A percentile compares a stretch with the other conserved stretches of the same genome.
Conservation (phyloP, 768 basidiomycete species). For the Trametes meyenii region DNA sequence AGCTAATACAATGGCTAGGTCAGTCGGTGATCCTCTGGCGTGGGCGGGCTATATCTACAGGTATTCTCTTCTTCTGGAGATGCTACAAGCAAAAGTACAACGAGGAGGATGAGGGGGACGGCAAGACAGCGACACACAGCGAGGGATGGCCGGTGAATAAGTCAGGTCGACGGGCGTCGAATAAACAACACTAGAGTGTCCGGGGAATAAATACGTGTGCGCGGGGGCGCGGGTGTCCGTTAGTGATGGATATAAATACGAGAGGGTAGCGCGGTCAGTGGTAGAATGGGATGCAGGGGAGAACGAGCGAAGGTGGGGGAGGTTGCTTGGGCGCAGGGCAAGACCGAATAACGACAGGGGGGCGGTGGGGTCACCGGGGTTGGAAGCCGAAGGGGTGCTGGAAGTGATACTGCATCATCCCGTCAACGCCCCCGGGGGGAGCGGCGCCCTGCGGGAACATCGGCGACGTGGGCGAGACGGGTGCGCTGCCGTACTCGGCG, state of each 20-base stretch:
- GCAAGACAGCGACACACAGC: slow-evolving; percentile 11
- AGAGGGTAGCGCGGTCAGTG: slow-evolving; percentile 13
- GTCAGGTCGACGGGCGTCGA: slow-evolving; percentile 17
- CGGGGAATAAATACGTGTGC: slow-evolving; percentile 20
- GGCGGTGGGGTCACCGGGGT: slow-evolving; percentile 1
- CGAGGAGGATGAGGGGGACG: neutral
- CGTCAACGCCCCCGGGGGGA: slow-evolving; percentile 1
- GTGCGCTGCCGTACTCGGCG: slow-evolving; percentile 9
- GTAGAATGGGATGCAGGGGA: neutral
- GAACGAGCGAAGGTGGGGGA: neutral
- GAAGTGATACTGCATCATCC: slow-evolving; percentile 13
- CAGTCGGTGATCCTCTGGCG: slow-evolving; percentile 9
- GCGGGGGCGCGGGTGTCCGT: slow-evolving; percentile 15
- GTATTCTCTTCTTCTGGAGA: slow-evolving; percentile 8
- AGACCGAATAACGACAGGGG: neutral
- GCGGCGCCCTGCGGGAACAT: slow-evolving; percentile 8
- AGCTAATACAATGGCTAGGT: neutral
- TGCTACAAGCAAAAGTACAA: neutral
- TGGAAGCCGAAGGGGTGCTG: slow-evolving; percentile 11
- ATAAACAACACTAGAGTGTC: slow-evolving; percentile 7
- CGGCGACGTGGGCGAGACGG: slow-evolving; percentile 17
- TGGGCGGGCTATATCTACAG: slow-evolving; percentile 12
- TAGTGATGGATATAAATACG: slow-evolving; percentile 20
- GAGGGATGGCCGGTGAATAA: slow-evolving; percentile 17
- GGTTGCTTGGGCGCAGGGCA: neutral